A percentile compares a stretch with the other conserved stretches of the same genome.
Evolutionary conservation across 306 rosid genomes (phyloP).

Genomic region (cucumber (Cucumis sativus)): Cucumber_9930_V3 NC_026661.2:15000501-15001000

Average conservation of each 20-base stretch:
- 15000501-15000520: background rate
- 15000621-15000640: background rate
- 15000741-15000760: background rate
- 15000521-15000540: background rate
- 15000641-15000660: background rate
- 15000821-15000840: too few relatives aligned
- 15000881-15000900: too few relatives aligned
- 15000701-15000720: background rate
- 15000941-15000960: too few relatives aligned
- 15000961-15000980: too few relatives aligned
- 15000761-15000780: background rate
- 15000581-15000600: background rate
- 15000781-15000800: too few relatives aligned
- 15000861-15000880: too few relatives aligned
- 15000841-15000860: too few relatives aligned
- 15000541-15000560: background rate
- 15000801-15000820: too few relatives aligned
- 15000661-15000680: conserved; percentile 1
- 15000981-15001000: too few relatives aligned
- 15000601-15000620: background rate
- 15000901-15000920: too few relatives aligned
- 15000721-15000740: conserved; percentile 11
- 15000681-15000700: background rate
- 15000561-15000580: background rate
- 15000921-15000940: too few relatives aligned